Evolutionary conservation across 495 filamentous ascomycete genomes (phyloP), one percentile per base, ranked within the genome.

Genomic region (Geopyxis carbonaria): DNA sequence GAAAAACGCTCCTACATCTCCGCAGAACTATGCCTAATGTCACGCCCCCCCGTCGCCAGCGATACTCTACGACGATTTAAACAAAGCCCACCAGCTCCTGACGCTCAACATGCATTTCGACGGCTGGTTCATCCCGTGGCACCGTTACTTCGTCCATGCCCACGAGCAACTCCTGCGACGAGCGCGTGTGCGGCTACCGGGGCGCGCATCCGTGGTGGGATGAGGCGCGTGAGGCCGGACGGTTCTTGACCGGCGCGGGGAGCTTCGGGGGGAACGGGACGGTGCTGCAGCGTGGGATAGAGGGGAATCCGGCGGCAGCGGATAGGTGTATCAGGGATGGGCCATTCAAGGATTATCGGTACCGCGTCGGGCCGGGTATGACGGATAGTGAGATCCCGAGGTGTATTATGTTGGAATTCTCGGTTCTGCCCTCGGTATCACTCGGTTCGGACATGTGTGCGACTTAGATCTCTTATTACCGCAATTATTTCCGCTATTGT

Each of bases 31-130:
- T 82, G 77, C 46, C 53, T 85, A 0, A 64, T 71, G 43, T 44
- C 40, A 8, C 51, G 66, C 45, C 68, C 75, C 0, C 47, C 71
- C 0, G 63, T 53, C 3, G 14, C 34, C 34, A 37, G 61, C 9
- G 57, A 51, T 48, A 58, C 63, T 72, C 9, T 78, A 69, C 45
- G 79, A 82, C 59, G 77, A 82, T 53, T 82, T 84, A 45, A 61
- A 13, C 22, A 13, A 5, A 6, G 4, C 41, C n/a, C 47, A 47
- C 44, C 43, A 22, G 8, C 36, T 29, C 25, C 34, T 5, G 31
- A 45, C 24, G 7, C 11, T 38, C 30, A 22, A 29, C 21, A 45
- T 51, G 23, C 45, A 51, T 33, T 43, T 23, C 32, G 40, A 33
- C 24, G 59, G 57, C 16, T 43, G 45, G 16, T 63, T 63, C 40